phyloP scores from a whole-genome alignment of 2,329 filamentous ascomycete genomes.

The Aspergillus sp. region DNA sequence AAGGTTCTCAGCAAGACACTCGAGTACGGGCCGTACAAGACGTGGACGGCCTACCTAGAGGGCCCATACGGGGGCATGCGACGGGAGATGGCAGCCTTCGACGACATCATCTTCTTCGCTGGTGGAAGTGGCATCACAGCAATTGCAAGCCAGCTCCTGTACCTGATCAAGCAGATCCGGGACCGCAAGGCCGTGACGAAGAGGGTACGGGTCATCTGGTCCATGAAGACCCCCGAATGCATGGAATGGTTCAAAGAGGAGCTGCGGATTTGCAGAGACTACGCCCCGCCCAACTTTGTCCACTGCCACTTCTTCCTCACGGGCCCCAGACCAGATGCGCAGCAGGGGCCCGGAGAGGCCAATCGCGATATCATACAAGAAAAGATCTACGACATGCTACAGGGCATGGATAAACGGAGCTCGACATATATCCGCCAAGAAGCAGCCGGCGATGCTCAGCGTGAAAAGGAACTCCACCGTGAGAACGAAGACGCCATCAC shows the following conservation, averaged over 20 bases:
- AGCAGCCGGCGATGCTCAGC: conserved; percentile 71
- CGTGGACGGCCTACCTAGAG: conserved; percentile 86
- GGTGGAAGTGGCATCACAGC: conserved; percentile 94
- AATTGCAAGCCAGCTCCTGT: conserved; percentile 82
- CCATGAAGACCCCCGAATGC: conserved; percentile 81
- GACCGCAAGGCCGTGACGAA: conserved; percentile 91
- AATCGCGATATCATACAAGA: conserved; percentile 76
- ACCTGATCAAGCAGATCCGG: conserved; percentile 94
- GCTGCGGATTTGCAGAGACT: conserved; percentile 83
- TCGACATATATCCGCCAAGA: conserved; percentile 78
- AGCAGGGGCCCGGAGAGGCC: conserved; percentile 37
- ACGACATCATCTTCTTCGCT: conserved; percentile 87
- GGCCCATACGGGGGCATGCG: conserved; percentile 95
- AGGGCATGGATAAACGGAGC: conserved; percentile 81
- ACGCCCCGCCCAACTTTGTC: conserved; percentile 80
- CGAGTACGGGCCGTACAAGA: conserved; percentile 82
- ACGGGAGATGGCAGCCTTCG: conserved; percentile 82
- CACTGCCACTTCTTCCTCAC: conserved; percentile 96
- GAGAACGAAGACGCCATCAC: conserved; percentile 84
- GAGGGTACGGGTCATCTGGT: conserved; percentile 89
- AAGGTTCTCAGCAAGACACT: conserved; percentile 78
- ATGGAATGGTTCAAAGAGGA: conserved; percentile 99
- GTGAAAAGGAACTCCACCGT: conserved; percentile 70
- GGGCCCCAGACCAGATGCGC: conserved; percentile 55
- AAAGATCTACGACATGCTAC: conserved; percentile 81